Conservation (phyloP, 2,329 filamentous ascomycete genomes). For the Diaporthe destruens region DNA sequence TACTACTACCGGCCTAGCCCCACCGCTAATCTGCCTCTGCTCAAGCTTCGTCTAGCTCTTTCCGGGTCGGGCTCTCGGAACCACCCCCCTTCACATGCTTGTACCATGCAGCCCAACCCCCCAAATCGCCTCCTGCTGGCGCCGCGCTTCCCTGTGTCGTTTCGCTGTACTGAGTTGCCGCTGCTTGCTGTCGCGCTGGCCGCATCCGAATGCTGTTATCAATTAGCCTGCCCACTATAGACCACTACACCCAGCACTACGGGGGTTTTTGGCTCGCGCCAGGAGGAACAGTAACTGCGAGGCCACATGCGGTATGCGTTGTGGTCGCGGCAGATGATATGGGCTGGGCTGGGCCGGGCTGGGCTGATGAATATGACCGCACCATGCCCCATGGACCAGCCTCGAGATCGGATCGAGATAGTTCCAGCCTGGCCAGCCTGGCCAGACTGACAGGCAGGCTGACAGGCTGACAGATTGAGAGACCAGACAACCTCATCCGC, state of each 20-base stretch:
- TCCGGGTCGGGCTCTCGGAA: slow-evolving; percentile 34
- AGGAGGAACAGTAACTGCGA: slow-evolving; percentile 22
- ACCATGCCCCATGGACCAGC: slow-evolving; percentile 1
- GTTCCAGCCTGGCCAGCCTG: background rate
- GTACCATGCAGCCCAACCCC: slow-evolving; percentile 14
- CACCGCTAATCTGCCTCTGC: slow-evolving; percentile 27
- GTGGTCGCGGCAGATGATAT: slow-evolving; percentile 17
- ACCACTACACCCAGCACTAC: slow-evolving; percentile 15
- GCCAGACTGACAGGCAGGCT: no score
- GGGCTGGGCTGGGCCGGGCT: no score
- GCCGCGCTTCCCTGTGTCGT: background rate
- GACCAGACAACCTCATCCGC: slow-evolving; percentile 14
- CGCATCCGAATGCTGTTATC: slow-evolving; percentile 29
- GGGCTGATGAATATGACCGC: background rate
- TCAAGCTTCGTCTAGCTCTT: slow-evolving; percentile 31
- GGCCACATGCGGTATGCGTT: background rate
- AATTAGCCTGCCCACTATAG: slow-evolving; percentile 25
- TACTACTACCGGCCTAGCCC: slow-evolving; percentile 21
- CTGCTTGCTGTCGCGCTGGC: slow-evolving; percentile 15
- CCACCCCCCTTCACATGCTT: slow-evolving; percentile 26
- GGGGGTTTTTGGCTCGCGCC: slow-evolving; percentile 2
- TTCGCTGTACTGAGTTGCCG: background rate
- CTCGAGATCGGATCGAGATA: slow-evolving; percentile 31
- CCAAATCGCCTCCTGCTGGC: background rate
- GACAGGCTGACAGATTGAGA: background rate